Percentiles rank a stretch among this genome's conserved stretches.
phyloP scores from a whole-genome alignment of 176 grass and related monocot genomes.

The Alopecurus myosuroides region DNA sequence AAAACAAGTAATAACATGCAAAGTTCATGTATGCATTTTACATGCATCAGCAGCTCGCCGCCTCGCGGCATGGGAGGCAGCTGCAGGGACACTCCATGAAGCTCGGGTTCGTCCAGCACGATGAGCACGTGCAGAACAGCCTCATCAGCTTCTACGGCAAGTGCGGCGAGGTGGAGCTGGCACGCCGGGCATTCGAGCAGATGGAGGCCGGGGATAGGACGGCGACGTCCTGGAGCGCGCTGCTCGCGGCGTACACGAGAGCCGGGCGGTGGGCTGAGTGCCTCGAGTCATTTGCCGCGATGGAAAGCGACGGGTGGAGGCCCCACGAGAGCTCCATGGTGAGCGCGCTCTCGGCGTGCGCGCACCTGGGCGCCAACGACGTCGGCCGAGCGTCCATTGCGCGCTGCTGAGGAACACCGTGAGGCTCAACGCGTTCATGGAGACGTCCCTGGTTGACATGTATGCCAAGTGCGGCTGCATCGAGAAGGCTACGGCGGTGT shows the following conservation, averaged over 20 bases:
- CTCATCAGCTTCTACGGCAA: conserved; percentile 74
- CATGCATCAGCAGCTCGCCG: too few relatives aligned
- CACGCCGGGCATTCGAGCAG: conserved; percentile 37
- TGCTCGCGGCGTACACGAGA: conserved; percentile 47
- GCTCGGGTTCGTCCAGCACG: conserved; percentile 40
- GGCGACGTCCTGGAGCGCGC: conserved; percentile 60
- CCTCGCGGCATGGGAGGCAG: too few relatives aligned
- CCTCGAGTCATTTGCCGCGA: conserved; percentile 41
- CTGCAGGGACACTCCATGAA: conserved; percentile 53
- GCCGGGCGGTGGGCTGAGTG: conserved; percentile 43
- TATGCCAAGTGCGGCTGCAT: conserved; percentile 62
- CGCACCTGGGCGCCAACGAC: conserved; percentile 51
- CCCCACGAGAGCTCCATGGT: conserved; percentile 76
- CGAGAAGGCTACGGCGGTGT: conserved; percentile 38
- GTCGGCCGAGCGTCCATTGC: conserved; percentile 50
- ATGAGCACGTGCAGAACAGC: conserved; percentile 60
- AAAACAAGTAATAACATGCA: too few relatives aligned
- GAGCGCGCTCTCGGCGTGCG: conserved; percentile 51
- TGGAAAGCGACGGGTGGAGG: conserved; percentile 36
- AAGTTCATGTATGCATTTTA: too few relatives aligned
- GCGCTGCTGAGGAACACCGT: conserved; percentile 47
- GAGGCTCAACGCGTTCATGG: conserved; percentile 49
- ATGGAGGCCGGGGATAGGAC: conserved; percentile 26
- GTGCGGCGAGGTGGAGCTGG: conserved; percentile 40
- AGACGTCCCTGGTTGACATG: conserved; percentile 72